Evolutionary conservation across 768 basidiomycete genomes (phyloP), one percentile per base, ranked within the genome.

Genomic region (Tubosaeta sp.): DNA sequence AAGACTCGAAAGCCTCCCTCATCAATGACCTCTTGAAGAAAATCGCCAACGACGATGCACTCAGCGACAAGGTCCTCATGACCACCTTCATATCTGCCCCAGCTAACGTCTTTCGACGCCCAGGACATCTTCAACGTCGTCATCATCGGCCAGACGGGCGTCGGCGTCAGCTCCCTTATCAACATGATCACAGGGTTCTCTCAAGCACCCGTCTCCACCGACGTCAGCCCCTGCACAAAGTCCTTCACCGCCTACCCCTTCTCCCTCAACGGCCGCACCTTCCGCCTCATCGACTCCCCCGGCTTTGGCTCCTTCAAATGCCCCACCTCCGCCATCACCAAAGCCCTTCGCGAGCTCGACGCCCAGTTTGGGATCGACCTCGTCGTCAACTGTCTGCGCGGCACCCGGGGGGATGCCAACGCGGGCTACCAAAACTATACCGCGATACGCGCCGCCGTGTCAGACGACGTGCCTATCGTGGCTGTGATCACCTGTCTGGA

Each of bases 111-210:
- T 18, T 16, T 19, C 36, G 25, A 41, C 44, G 24, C 22, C 12
- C 42, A 64, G 63, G 59, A 64, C 55, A 45, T 61, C 53, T 66
- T 64, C 56, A 66, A 66, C 52, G 53, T 66, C 52, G 56, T 66
- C 50, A 18, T 68, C 16, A 66, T 68, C 52, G 66, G 65, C 7
- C 64, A 66, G 52, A 68, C 66, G 1, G 65, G 65, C 43, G 51
- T 64, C 43, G 69, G 70, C 22, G 72, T 68, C 49, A 76, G 76
- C 53, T 73, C 72, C 12, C 56, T 76, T 35, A 57, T 74, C 54
- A 76, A 76, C 56, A 59, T 73, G 63, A 56, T 75, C 48, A 60
- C 54, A 4, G 52, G 56, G 32, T 6, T n/a, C 11, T 14, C 55
- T 8, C 41, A 53, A 10, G 63, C 58, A 12, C 59, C 58, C 24